Conservation (phyloP, 768 basidiomycete species). For the Agaricus subrufescens region DNA sequence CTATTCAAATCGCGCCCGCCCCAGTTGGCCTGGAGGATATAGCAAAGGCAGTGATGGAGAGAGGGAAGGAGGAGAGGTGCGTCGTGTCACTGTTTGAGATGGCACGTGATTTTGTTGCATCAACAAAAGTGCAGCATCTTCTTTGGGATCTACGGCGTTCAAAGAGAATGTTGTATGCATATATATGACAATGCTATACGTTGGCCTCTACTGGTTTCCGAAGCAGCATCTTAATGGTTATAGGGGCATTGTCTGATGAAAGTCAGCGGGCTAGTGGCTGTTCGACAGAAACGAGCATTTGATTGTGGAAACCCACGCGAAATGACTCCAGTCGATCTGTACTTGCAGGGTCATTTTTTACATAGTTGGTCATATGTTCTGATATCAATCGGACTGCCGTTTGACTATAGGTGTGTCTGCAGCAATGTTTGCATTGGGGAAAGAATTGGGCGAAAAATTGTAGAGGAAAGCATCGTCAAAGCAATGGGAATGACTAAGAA, state of each 20-base stretch:
- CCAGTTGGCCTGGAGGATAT: too few species aligned
- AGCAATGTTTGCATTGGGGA: conserved; percentile 54
- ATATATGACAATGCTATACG: conserved; percentile 31
- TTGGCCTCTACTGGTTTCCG: conserved; percentile 53
- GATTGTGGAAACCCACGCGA: conserved; percentile 66
- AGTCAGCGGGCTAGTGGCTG: conserved; percentile 55
- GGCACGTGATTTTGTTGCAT: too few species aligned
- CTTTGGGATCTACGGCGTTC: conserved; percentile 34
- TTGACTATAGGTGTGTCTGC: conserved; percentile 42
- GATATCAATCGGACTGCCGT: conserved; percentile 73
- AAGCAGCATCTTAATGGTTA: conserved; percentile 26
- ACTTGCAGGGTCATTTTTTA: conserved; percentile 36
- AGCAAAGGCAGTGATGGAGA: too few species aligned
- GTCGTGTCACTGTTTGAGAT: too few species aligned
- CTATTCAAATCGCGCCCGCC: too few species aligned
- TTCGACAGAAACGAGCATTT: conserved; percentile 56
- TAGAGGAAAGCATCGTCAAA: conserved; percentile 59
- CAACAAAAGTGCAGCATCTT: too few species aligned
- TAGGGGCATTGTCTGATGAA: conserved; percentile 21
- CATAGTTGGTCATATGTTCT: conserved; percentile 48
- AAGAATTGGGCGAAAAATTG: conserved; percentile 62
- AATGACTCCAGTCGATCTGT: conserved; percentile 44
- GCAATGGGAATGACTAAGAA: conserved; percentile 63
- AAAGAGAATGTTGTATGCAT: conserved; percentile 30
- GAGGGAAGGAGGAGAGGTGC: too few species aligned